phyloP scores from a whole-genome alignment of 2,329 filamentous ascomycete species.

The Colletotrichum coccodes region DNA sequence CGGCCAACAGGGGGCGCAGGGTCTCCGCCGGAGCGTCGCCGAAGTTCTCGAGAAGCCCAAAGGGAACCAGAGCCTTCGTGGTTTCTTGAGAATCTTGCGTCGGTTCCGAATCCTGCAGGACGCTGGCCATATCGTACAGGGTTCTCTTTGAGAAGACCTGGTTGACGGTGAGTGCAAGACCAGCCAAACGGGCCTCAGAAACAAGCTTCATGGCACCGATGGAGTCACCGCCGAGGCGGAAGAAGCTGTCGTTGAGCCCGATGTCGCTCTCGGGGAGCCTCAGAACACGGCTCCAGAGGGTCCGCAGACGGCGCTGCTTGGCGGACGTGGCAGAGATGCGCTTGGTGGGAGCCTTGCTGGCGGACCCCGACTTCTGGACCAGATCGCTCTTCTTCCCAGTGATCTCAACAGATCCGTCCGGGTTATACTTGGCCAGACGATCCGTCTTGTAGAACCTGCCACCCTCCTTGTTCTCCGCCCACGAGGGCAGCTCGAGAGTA shows the following conservation, averaged over 20 bases:
- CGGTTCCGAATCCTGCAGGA: conserved; percentile 50
- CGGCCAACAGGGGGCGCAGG: conserved; percentile 61
- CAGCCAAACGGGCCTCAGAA: conserved; percentile 60
- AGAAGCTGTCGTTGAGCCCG: conserved; percentile 67
- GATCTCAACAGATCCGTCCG: conserved; percentile 42
- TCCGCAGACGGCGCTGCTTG: conserved; percentile 55
- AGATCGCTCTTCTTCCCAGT: conserved; percentile 37
- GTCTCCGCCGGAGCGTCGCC: conserved; percentile 47
- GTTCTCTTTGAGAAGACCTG: conserved; percentile 63
- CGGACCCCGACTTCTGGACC: conserved; percentile 16
- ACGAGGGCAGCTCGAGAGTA: conserved; percentile 39
- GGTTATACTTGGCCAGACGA: conserved; percentile 50
- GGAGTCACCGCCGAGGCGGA: conserved; percentile 69
- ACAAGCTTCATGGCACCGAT: conserved; percentile 71
- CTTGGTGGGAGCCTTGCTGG: conserved; percentile 36
- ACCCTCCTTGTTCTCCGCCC: conserved; percentile 38
- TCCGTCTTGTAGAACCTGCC: conserved; percentile 51
- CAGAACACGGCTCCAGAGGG: conserved; percentile 60
- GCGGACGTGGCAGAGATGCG: conserved; percentile 50
- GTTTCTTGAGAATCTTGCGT: conserved; percentile 19
- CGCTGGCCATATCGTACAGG: conserved; percentile 63
- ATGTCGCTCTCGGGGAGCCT: conserved; percentile 56
- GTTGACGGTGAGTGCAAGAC: conserved; percentile 61
- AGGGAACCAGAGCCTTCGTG: conserved; percentile 51
- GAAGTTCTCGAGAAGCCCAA: conserved; percentile 60